Base-by-base conservation (phyloP, 495 filamentous ascomycete genomes). In the Cenococcum geophilum region DNA sequence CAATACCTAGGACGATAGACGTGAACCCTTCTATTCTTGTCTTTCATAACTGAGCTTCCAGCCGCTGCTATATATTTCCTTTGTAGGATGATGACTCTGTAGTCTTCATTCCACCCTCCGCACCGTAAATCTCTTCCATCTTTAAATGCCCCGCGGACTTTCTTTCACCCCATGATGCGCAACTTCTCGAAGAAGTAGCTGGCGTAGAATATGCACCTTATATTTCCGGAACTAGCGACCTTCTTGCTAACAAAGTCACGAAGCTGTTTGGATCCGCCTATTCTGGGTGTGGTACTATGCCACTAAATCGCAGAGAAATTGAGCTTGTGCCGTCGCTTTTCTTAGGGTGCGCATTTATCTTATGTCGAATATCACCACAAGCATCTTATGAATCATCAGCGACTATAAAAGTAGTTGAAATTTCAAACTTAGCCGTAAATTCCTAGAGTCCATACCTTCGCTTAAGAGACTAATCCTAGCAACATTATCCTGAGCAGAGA, bases 151-250 rank as follows among this genome's bases (percentile, higher is more conserved):
- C 71, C 56, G 76, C 73, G 4, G 68, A 76, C 75, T 83, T 77
- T 72, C 74, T 81, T 82, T 14, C 74, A 73, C 64, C 81, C 74
- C 49, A 74, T 74, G 37, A 83, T 71, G 27, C 82, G 71, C 59
- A 82, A 51, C 75, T 86, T 86, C 72, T 85, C 82, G 55, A 84
- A 84, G 73, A 73, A 81, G 65, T 83, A 84, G 1, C 74, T 73
- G 11, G 75, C 76, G 52, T 82, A 82, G 64, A 76, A 83, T 6
- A 78, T 71, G 0, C 53, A 59, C 36, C 59, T 74, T 40, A 68
- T 78, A 10, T 74, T 75, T 1, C 82, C 79, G 4, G 61, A 65
- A 37, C 60, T 62, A 0, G 78, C 60, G 2, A 80, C 79, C 55
- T 78, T 78, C 67, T 77, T 76, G 10, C 59, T 66, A 49, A 77